Percentiles rank a stretch among this genome's conserved stretches.
Evolutionary conservation across 148 eudicot genomes (phyloP).

Genomic region (Amaranthus cruentus): DNA sequence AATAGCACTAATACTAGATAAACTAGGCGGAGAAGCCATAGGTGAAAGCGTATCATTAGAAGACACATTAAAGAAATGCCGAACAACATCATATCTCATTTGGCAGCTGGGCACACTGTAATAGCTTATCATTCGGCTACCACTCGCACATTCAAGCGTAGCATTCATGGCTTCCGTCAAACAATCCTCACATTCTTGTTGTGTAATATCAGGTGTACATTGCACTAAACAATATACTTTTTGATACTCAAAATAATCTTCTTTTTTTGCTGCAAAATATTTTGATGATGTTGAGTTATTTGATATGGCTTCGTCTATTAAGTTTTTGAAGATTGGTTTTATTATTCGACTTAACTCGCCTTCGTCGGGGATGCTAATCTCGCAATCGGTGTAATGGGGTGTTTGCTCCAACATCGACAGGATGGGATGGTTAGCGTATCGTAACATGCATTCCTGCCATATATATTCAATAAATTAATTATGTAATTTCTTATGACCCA

Average conservation of each 20-base stretch:
- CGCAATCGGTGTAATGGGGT: neutral
- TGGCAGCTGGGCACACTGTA: neutral
- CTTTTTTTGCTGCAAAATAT: neutral
- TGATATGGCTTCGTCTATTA: neutral
- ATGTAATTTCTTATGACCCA: too few species aligned
- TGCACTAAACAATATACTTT: conserved; percentile 1
- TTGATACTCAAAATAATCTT: neutral
- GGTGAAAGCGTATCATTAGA: neutral
- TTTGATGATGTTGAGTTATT: neutral
- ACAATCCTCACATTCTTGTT: neutral
- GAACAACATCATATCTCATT: neutral
- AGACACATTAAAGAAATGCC: neutral
- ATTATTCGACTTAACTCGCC: neutral
- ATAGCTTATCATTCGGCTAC: neutral
- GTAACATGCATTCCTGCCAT: conserved; percentile 7
- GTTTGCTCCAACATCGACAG: neutral
- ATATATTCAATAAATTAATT: neutral
- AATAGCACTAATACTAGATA: neutral
- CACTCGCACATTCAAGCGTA: neutral
- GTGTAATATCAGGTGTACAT: neutral
- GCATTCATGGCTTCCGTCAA: neutral
- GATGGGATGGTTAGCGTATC: neutral
- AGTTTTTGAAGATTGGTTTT: neutral
- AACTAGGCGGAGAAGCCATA: neutral
- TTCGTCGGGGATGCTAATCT: neutral